These are phyloP conservation scores for Leccinum longicurvipes DNA, from an alignment of 768 basidiomycete genomes.

Conservation along the genomic window DNA sequence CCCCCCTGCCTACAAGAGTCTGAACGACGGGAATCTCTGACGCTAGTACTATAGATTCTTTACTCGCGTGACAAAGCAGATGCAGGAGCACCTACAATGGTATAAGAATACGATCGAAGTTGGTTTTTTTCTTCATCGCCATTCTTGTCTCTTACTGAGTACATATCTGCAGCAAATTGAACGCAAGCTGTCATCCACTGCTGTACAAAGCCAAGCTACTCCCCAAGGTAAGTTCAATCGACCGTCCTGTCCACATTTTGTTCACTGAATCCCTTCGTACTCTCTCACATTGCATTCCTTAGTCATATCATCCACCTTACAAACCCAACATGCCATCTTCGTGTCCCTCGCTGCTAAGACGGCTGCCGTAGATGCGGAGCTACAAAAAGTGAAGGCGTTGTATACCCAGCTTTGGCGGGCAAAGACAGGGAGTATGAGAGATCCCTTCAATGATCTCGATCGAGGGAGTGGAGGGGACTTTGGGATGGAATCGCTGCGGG, in stretches of 20 bases:
- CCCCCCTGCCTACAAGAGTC: neutral
- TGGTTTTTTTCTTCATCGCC: constrained; percentile 2
- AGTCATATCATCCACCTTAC: constrained; percentile 75
- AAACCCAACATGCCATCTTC: constrained; percentile 77
- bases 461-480: constrained; percentile 42
- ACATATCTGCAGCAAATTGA: constrained; percentile 52
- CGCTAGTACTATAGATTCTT: constrained; percentile 52
- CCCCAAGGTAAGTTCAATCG: constrained; percentile 58
- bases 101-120: constrained; percentile 83
- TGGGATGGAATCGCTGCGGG: constrained; percentile 36
- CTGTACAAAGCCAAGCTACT: constrained; percentile 59
- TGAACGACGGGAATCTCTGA: neutral
- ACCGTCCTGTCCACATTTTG: neutral
- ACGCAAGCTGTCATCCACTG: constrained; percentile 69
- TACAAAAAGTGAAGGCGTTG: constrained; percentile 71
- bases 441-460: constrained; percentile 65
- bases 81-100: constrained; percentile 70
- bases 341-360: constrained; percentile 74
- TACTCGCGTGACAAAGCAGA: constrained; percentile 64
- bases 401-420: constrained; percentile 79
- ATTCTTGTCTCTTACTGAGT: neutral
- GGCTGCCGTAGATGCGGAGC: constrained; percentile 66
- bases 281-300: constrained; percentile 5
- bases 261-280: neutral
- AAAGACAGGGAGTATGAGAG: constrained; percentile 77